Evolutionary conservation across 2,329 filamentous ascomycete species (phyloP), one percentile per base, ranked within the genome.

Genomic region (Talaromyces sp.): DNA sequence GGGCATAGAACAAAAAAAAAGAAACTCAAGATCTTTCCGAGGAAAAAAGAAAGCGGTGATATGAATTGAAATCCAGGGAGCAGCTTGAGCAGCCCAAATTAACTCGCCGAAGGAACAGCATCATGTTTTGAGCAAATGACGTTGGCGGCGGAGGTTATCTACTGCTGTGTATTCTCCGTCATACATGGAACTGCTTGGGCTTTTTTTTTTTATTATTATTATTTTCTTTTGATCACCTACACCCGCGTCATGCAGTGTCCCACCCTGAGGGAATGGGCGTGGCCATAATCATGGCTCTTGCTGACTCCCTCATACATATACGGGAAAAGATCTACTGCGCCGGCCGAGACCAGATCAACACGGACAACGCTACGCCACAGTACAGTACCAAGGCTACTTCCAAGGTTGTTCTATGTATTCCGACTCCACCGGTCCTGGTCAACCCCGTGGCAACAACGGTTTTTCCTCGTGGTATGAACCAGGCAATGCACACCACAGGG

Each of bases 121-220:
- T 29, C 30, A 49, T 46, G 22, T n/a, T 39, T 37, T 17, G 22
- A 42, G 33, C 16, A 13, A 17, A 65, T 65, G 63, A 65, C 63
- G 63, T 65, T 63, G 51, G 56, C 39, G 61, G 60, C 55, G 49
- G 56, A 33, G n/a, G 42, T 44, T 19, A 19, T 16, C 36, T 39
- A 17, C 36, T 19, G n/a, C 11, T 17, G n/a, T 37, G 39, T 35
- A 29, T 40, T 24, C 24, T 32, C 49, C 39, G 35, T 29, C 46
- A 46, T 47, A 41, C 4, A 45, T 19, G 7, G 22, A 40, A 24
- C n/a, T n/a, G n/a, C n/a, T n/a, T n/a, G n/a, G n/a, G n/a, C n/a
- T n/a, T n/a, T n/a, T n/a, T n/a, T n/a, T n/a, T n/a, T n/a, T n/a
- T n/a, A n/a, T n/a, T n/a, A n/a, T n/a, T n/a, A n/a, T n/a, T n/a